These are phyloP conservation scores for Rhodotorula paludigena DNA, from an alignment of 768 basidiomycete genomes.

Conservation along the genomic window DNA sequence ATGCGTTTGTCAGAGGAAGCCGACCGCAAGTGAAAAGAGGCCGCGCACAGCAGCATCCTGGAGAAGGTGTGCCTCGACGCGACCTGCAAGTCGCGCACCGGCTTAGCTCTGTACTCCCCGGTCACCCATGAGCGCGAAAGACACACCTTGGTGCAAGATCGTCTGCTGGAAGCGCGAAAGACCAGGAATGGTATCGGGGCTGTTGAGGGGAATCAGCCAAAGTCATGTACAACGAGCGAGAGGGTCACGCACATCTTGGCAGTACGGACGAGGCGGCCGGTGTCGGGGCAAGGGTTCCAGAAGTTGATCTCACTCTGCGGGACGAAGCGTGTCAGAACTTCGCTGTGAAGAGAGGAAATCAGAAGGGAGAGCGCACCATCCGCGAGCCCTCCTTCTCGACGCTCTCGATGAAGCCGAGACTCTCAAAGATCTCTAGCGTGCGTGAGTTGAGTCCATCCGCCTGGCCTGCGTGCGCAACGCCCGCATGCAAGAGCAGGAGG, in stretches of 20 bases:
- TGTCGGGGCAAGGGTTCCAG: conserved; percentile 39
- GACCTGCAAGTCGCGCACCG: not conserved
- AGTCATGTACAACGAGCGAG: not conserved
- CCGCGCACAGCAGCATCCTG: conserved; percentile 25
- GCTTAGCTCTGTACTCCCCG: not conserved
- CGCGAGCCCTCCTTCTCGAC: conserved; percentile 40
- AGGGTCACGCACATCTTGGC: conserved; percentile 21
- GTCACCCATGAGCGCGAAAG: not conserved
- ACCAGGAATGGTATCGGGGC: conserved; percentile 37
- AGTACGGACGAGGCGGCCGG: conserved; percentile 30
- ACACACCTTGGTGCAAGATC: conserved; percentile 30
- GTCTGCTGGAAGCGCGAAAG: conserved; percentile 39
- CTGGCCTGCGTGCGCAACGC: conserved; percentile 28
- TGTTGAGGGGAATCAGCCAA: not conserved
- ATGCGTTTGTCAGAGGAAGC: conserved; percentile 17
- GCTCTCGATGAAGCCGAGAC: conserved; percentile 39
- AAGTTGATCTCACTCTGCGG: conserved; percentile 35
- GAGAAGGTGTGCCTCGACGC: conserved; percentile 33
- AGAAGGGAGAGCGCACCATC: conserved; percentile 13
- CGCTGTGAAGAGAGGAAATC: not conserved
- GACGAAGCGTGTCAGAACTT: not conserved
- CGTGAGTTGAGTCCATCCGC: conserved; percentile 43
- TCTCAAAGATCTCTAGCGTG: conserved; percentile 42
- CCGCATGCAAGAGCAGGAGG: too few species aligned
- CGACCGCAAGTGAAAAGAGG: not conserved